Evolutionary conservation across 2,329 filamentous ascomycete species (phyloP), one percentile per base, ranked within the genome.

Genomic region (Dactylellina drechsleri): DNA sequence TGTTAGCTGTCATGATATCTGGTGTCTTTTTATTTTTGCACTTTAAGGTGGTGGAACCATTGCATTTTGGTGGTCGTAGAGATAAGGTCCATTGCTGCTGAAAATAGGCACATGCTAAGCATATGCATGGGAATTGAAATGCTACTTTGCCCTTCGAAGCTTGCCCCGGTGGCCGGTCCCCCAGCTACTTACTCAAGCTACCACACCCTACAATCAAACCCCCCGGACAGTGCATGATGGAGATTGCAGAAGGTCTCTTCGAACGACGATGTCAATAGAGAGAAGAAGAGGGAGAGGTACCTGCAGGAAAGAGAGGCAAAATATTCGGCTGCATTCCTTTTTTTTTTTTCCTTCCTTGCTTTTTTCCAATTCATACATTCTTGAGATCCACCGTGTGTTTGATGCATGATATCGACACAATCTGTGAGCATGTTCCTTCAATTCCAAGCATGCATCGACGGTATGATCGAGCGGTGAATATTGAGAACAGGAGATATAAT

Each of bases 311-410:
- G 26, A 49, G 2, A 36, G 52, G n/a, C 20, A 31, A 40, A 45
- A 43, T 20, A 50, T 61, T 74, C 62, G 53, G 50, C 61, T 74
- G 68, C 62, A 74, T 74, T 65, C 53, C 43, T 52, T 52, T 52
- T 13, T 47, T 47, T 50, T 52, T 52, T 16, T 13, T 23, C 2
- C 23, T 18, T 18, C 5, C 47, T 52, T 52, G 4, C 12, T 23
- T 52, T 52, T 23, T 52, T 23, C 10, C 31, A 20, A 2, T 5
- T 56, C 41, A 4, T 47, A 1, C 13, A 47, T 47, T 47, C 43
- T 47, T 47, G 43, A 47, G 15, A 47, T 13, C 36, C 31, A 36
- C 31, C 31, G 5, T 36, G 15, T 20, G 36, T 31, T 60, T 28
- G 20, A n/a, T 47, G 43, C 43, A n/a, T 47, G 15, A 47, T 47